Evolutionary conservation across 805 yeast species (phyloP), one percentile per base, ranked within the genome.

Genomic region (Myxozyma geophila): DNA sequence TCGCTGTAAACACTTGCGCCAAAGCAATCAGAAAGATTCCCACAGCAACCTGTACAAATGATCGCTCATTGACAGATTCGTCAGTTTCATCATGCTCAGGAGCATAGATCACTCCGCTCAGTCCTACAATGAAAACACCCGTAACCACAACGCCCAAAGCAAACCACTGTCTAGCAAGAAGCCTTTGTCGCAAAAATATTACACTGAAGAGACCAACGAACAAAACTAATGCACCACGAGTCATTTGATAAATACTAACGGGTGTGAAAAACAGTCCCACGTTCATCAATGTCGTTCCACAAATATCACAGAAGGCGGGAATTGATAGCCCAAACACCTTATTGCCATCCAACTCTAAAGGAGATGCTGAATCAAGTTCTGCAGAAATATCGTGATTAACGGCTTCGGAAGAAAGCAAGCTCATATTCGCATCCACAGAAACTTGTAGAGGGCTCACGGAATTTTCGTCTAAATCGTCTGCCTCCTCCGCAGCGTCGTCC

Each of bases 171-270:
- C 84, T 72, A 63, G 82, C 80, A 9, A 85, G 78, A 54, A 89
- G 84, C 19, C 73, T 75, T 48, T 84, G 80, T 53, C 81, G 78
- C 67, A 89, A 80, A 71, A 88, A 87, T 0, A 86, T 35, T 44
- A 87, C 87, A 23, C 90, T 85, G 71, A 88, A 81, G 15, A 85
- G 74, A 0, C 92, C 96, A 28, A 89, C 96, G 76, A 88, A 88
- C 48, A 89, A 75, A 49, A 89, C 89, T 48, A 88, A 77, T 0
- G 91, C 83, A 1, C 96, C 95, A 67, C 96, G 79, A n/a, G 88
- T 86, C 96, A 89, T 89, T 74, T 89, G 96, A 74, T 88, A 89
- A 55, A 89, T 82, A 0, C 92, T 87, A 8, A 89, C 95, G 0
- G 95, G 93, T 0, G 87, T 85, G 74, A 85, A 86, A 28, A 88